Evolutionary conservation across 805 yeast genomes (phyloP), one percentile per base, ranked within the genome.

Genomic region (Brettanomyces sp.): DNA sequence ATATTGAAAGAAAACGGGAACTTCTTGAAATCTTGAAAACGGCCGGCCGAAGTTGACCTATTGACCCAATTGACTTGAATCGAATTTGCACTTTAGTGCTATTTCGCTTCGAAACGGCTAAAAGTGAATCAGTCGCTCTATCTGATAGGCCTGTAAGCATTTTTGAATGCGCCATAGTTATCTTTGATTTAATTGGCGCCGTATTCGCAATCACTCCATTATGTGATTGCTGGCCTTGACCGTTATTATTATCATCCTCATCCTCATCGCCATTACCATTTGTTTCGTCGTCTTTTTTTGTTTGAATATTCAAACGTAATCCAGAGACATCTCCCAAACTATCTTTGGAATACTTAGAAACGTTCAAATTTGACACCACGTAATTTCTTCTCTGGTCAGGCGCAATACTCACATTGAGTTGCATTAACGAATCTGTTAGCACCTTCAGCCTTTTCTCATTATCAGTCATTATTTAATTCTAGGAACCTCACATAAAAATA

Each of bases 21-120:
- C 65, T 62, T 22, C 68, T 57, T 12, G 77, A 69, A 3, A 77
- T 75, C 47, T 69, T 72, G 55, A 74, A 79, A 1, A 74, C 66
- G 3, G 67, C 62, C 0, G 85, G 85, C 1, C 56, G 62, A 3
- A 81, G 63, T 1, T 74, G 73, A 0, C 79, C 68, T 6, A 60
- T 48, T 0, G 83, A 72, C 0, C 86, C 86, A 33, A 81, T 75
- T 2, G 86, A 73, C 49, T 73, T 76, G 54, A 82, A 76, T 34
- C 85, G 59, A 7, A 80, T 63, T 1, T 75, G 69, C 13, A 79
- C 62, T 52, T 70, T 73, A 12, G 42, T 35, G 6, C 36, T 45
- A 8, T 51, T 43, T 1, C 52, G 50, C 28, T 47, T 47, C 3
- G 58, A 50, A 4, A 50, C 52, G 4, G 43, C 41, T 3, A 58